Evolutionary conservation across 257 asterid species (phyloP).

Genomic region (Ehretia macrophylla): DNA sequence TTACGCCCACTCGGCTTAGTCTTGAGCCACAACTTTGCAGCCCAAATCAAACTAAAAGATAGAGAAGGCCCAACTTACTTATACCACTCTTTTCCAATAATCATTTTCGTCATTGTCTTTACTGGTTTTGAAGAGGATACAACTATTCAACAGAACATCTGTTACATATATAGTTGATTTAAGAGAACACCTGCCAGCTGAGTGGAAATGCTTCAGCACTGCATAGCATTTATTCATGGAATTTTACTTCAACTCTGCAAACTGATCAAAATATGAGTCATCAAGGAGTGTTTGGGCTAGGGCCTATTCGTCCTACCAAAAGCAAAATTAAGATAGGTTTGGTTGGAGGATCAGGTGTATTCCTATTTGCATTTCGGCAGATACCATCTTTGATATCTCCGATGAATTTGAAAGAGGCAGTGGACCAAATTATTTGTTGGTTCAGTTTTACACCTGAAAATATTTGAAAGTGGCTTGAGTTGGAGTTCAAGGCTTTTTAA

Average conservation of each 20-base stretch:
- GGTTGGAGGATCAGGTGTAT: not conserved
- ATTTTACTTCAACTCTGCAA: constrained; percentile 16
- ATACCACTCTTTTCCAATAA: too few relatives aligned
- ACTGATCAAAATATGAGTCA: too few relatives aligned
- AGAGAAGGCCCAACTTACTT: too few relatives aligned
- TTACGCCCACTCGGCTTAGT: too few relatives aligned
- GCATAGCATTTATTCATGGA: constrained; percentile 24
- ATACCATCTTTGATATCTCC: constrained; percentile 1
- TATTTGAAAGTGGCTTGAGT: too few relatives aligned
- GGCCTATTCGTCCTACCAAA: not conserved
- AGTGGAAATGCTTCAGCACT: constrained; percentile 12
- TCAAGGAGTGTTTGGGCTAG: constrained; percentile 13
- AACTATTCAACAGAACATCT: not conserved
- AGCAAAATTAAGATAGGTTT: constrained; percentile 8
- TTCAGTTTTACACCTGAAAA: too few relatives aligned
- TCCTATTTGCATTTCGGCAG: not conserved
- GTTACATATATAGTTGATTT: constrained; percentile 19
- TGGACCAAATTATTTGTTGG: too few relatives aligned
- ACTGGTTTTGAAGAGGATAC: not conserved
- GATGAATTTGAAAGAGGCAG: constrained; percentile 27
- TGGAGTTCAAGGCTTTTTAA: too few relatives aligned
- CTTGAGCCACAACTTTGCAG: too few relatives aligned
- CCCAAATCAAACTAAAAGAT: too few relatives aligned
- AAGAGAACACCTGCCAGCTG: constrained; percentile 34
- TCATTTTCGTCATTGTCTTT: too few relatives aligned